phyloP scores from a whole-genome alignment of 2,329 filamentous ascomycete genomes.

The Helicocarpus griseus region DNA sequence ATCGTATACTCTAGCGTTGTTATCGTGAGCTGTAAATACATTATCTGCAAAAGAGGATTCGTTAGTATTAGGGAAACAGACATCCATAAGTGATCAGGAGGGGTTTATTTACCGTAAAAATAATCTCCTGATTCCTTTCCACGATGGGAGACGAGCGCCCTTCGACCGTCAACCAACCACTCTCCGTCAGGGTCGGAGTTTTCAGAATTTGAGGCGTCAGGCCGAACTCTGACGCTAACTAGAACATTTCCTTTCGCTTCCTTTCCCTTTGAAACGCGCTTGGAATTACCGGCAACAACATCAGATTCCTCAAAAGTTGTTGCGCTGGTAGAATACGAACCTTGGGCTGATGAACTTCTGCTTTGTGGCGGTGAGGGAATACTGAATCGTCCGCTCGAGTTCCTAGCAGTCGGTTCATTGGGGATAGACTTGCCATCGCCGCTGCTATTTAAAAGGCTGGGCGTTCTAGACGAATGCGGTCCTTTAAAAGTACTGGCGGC shows the following conservation, averaged over 20 bases:
- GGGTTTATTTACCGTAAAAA: conserved; percentile 59
- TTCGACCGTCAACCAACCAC: conserved; percentile 84
- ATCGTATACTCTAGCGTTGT: conserved; percentile 93
- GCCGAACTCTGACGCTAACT: conserved; percentile 87
- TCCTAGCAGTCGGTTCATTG: conserved; percentile 50
- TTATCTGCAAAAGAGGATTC: conserved; percentile 55
- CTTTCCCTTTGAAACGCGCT: conserved; percentile 33
- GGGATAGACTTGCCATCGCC: conserved; percentile 67
- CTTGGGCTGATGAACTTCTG: conserved; percentile 82
- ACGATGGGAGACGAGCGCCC: conserved; percentile 69
- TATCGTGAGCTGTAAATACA: conserved; percentile 87
- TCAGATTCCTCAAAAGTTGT: conserved; percentile 58
- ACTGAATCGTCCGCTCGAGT: conserved; percentile 66
- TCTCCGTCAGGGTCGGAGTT: conserved; percentile 62
- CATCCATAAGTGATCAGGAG: neutral
- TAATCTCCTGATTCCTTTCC: conserved; percentile 91
- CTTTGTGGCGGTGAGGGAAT: conserved; percentile 78
- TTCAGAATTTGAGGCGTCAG: conserved; percentile 59
- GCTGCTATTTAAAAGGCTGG: conserved; percentile 69
- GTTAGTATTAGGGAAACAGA: neutral
- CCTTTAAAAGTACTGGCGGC: conserved; percentile 39
- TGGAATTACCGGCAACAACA: conserved; percentile 18
- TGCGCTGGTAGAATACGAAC: conserved; percentile 81
- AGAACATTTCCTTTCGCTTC: conserved; percentile 91
- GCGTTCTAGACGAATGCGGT: conserved; percentile 42